These are phyloP conservation scores for Didymellaceae sp. DNA, from an alignment of 2,329 filamentous ascomycete genomes.

Conservation along the genomic window DNA sequence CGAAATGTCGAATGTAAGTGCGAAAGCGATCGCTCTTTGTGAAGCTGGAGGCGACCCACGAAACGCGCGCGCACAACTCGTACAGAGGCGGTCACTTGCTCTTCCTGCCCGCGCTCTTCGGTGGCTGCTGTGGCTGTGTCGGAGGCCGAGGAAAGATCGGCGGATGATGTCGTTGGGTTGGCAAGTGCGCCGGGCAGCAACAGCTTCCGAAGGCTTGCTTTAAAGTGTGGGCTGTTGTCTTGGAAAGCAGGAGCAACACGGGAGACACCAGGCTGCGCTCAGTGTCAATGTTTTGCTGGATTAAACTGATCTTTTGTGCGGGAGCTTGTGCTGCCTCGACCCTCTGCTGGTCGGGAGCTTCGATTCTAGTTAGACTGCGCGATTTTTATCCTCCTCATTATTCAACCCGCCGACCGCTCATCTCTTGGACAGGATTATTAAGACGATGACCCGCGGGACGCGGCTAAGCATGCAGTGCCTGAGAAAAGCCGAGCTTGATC, in stretches of 20 bases:
- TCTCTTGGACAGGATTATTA: slow-evolving; percentile 7
- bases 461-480: slow-evolving; percentile 5
- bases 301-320: slow-evolving; percentile 18
- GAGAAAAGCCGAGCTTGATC: slow-evolving; percentile 9
- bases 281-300: slow-evolving; percentile 17
- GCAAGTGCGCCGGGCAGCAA: slow-evolving; percentile 19
- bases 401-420: slow-evolving; percentile 16
- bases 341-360: slow-evolving; percentile 16
- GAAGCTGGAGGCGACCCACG: slow-evolving; percentile 3
- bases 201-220: slow-evolving; percentile 14
- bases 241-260: slow-evolving; percentile 13
- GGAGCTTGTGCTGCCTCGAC: slow-evolving; percentile 20
- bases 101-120: not conserved
- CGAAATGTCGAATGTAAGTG: not conserved
- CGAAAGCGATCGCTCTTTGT: slow-evolving; percentile 1
- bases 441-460: slow-evolving; percentile 12
- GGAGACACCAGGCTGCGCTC: slow-evolving; percentile 10
- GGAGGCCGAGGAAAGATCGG: slow-evolving; percentile 17
- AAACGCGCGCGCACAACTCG: slow-evolving; percentile 13
- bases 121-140: slow-evolving; percentile 21
- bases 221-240: slow-evolving; percentile 13
- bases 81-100: slow-evolving; percentile 11
- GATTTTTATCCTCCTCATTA: slow-evolving; percentile 20
- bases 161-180: slow-evolving; percentile 17
- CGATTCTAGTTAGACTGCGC: slow-evolving; percentile 20